These are phyloP conservation scores for Colletotrichum destructivum DNA, from an alignment of 2,329 filamentous ascomycete species.

Conservation along the genomic window DNA sequence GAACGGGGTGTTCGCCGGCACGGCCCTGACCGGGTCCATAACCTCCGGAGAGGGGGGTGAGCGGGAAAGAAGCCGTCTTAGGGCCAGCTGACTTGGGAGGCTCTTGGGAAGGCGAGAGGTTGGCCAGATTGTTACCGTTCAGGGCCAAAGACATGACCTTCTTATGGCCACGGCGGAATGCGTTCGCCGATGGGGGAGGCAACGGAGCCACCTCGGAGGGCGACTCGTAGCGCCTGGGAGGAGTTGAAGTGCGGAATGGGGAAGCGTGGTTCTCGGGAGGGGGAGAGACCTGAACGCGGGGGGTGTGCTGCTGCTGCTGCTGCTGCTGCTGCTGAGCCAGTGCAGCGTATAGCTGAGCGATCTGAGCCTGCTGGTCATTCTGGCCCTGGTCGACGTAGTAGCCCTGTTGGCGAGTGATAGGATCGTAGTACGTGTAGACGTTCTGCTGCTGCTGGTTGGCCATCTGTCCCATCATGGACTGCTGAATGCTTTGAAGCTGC, in stretches of 20 bases:
- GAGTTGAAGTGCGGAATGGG: conserved; percentile 74
- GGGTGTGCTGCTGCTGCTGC: conserved; percentile 70
- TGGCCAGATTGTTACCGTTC: conserved; percentile 63
- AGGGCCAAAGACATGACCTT: conserved; percentile 84
- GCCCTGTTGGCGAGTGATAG: conserved; percentile 85
- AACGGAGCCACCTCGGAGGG: conserved; percentile 79
- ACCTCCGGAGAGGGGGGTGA: conserved; percentile 84
- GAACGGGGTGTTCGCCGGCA: conserved; percentile 93
- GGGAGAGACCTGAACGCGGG: conserved; percentile 86
- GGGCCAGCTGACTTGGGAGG: conserved; percentile 75
- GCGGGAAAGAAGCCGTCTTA: conserved; percentile 85
- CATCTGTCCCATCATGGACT: conserved; percentile 52
- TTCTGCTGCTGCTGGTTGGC: conserved; percentile 76
- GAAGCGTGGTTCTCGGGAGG: conserved; percentile 73
- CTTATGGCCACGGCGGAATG: conserved; percentile 94
- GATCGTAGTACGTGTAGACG: conserved; percentile 87
- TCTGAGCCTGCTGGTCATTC: conserved; percentile 61
- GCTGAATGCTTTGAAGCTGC: conserved; percentile 61
- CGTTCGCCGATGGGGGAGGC: conserved; percentile 89
- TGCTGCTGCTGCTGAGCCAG: conserved; percentile 51
- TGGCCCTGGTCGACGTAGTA: conserved; percentile 82
- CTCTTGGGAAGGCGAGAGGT: conserved; percentile 59
- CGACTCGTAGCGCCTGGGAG: conserved; percentile 77
- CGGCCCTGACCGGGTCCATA: conserved; percentile 95
- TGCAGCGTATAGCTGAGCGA: conserved; percentile 48